These are phyloP conservation scores for Rhizopogon rudus DNA, from an alignment of 768 basidiomycete species.

Conservation along the genomic window DNA sequence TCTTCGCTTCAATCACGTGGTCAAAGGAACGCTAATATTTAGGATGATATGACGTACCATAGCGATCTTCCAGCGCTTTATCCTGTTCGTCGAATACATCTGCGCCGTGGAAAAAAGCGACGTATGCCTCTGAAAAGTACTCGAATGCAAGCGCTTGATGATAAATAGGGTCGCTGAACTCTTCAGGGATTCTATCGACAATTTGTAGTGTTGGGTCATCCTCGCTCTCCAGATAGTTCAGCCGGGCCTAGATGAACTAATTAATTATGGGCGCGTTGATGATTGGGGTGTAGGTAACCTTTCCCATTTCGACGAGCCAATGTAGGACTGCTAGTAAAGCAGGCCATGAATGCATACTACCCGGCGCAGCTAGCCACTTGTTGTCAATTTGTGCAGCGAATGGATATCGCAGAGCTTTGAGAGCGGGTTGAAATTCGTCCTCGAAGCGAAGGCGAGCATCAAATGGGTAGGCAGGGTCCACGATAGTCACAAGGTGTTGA, in stretches of 20 bases:
- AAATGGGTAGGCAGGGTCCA: conserved; percentile 69
- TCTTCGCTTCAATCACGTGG: conserved; percentile 43
- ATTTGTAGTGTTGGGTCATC: conserved; percentile 67
- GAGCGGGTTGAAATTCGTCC: conserved; percentile 74
- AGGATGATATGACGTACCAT: conserved; percentile 44
- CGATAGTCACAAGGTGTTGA: conserved; percentile 61
- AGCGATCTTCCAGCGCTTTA: conserved; percentile 65
- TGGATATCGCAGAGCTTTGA: conserved; percentile 81
- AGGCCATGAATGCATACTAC: conserved; percentile 92
- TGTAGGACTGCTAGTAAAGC: conserved; percentile 81
- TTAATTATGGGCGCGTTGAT: neutral
- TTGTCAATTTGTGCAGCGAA: conserved; percentile 73
- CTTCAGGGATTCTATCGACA: conserved; percentile 56
- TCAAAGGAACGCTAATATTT: neutral
- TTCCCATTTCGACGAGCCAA: conserved; percentile 87
- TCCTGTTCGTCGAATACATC: conserved; percentile 72
- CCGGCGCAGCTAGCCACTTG: conserved; percentile 85
- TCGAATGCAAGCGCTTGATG: conserved; percentile 76
- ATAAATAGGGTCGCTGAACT: conserved; percentile 70
- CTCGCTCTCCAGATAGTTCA: conserved; percentile 47
- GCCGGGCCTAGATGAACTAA: conserved; percentile 20
- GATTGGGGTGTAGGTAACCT: conserved; percentile 44
- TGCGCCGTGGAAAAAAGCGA: conserved; percentile 58
- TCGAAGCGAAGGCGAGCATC: conserved; percentile 57
- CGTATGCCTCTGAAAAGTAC: conserved; percentile 65